Conservation (phyloP, 176 grass and related monocot species). For the Oryza brachyantha region DNA sequence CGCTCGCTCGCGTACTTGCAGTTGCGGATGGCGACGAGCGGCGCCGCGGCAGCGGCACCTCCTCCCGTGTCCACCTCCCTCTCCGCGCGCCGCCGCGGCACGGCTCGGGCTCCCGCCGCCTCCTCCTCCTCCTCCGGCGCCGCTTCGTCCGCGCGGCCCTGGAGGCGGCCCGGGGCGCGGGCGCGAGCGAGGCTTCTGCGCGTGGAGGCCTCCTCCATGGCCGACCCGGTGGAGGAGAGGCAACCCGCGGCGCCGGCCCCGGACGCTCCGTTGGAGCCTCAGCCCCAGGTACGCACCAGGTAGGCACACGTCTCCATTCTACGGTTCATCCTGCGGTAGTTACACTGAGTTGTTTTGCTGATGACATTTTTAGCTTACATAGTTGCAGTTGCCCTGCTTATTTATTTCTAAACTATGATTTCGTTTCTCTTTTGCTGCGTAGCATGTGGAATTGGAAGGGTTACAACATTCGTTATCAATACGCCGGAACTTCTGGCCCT, state of each 20-base stretch:
- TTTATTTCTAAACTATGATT: neutral
- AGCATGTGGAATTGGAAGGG: conserved; percentile 78
- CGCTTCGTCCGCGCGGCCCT: neutral
- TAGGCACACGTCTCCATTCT: neutral
- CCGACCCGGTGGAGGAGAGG: conserved; percentile 36
- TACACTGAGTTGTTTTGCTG: neutral
- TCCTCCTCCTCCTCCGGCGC: too few relatives aligned
- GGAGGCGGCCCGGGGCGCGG: neutral
- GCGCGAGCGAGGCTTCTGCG: conserved; percentile 13
- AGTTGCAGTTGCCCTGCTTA: neutral
- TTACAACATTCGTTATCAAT: conserved; percentile 80
- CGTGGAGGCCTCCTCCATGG: conserved; percentile 35
- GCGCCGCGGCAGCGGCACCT: neutral
- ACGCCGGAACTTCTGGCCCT: conserved; percentile 60
- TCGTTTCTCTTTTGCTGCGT: neutral
- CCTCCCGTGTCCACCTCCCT: conserved; percentile 15
- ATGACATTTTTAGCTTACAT: neutral
- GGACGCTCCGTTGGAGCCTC: neutral
- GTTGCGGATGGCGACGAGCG: conserved; percentile 36
- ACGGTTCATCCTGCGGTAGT: neutral
- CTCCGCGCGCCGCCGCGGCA: conserved; percentile 8
- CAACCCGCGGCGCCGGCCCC: conserved; percentile 25
- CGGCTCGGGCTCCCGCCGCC: neutral
- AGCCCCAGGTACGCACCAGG: conserved; percentile 43
- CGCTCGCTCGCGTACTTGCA: too few relatives aligned